Conservation (phyloP, 306 rosid species). For the Fragaria vesca region DNA sequence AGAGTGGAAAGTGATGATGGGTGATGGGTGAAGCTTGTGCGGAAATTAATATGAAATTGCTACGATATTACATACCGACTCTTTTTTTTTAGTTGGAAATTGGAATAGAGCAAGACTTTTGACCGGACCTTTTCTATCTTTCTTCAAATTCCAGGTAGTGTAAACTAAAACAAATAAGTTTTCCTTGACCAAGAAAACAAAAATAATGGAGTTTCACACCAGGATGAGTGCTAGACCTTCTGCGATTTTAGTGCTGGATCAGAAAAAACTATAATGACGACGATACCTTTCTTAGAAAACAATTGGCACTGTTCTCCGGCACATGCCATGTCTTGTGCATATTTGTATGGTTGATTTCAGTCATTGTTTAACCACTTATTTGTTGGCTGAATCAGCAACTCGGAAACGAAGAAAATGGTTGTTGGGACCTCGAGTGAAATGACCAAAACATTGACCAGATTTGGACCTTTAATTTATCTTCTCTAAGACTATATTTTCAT, state of each 20-base stretch:
- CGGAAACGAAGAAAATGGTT: background rate
- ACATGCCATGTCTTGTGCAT: background rate
- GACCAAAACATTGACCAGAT: background rate
- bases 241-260: too few relatives aligned
- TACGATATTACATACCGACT: background rate
- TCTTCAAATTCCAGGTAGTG: background rate
- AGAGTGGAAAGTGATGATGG: background rate
- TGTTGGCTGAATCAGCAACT: background rate
- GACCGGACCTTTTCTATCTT: background rate
- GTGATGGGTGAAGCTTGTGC: background rate
- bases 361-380: background rate
- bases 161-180: background rate
- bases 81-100: background rate
- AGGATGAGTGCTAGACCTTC: too few relatives aligned
- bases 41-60: background rate
- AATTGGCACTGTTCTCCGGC: background rate
- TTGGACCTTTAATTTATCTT: background rate
- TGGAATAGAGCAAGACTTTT: conserved; percentile 6
- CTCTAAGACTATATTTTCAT: too few relatives aligned
- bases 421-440: background rate
- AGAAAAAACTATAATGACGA: too few relatives aligned
- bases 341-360: background rate
- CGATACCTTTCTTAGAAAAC: too few relatives aligned
- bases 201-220: too few relatives aligned
- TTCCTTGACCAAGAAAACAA: too few relatives aligned